phyloP scores from a whole-genome alignment of 2,329 filamentous ascomycete species.

The Colletotrichum neosansevieriae region DNA sequence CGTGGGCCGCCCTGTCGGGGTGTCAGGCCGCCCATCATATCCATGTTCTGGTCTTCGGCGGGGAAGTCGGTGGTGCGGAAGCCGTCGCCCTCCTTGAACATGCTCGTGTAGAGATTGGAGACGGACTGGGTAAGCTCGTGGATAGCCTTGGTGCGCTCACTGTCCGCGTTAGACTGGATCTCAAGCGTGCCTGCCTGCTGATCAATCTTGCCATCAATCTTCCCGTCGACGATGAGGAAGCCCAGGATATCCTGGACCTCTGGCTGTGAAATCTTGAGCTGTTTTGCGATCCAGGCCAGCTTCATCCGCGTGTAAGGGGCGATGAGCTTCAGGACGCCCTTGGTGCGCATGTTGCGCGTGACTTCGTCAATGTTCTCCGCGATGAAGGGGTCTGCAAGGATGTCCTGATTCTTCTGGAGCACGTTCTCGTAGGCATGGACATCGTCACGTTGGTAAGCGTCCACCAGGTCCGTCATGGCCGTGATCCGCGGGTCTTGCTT shows the following conservation, averaged over 20 bases:
- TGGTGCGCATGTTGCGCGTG: slow-evolving; percentile 97
- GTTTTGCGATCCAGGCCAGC: slow-evolving; percentile 85
- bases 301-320: slow-evolving; percentile 95
- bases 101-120: slow-evolving; percentile 73
- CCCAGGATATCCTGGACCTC: slow-evolving; percentile 97
- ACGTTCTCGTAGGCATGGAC: slow-evolving; percentile 92
- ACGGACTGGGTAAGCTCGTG: slow-evolving; percentile 79
- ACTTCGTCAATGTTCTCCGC: slow-evolving; percentile 99
- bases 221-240: slow-evolving; percentile 91
- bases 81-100: slow-evolving; percentile 84
- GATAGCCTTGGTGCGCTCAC: slow-evolving; percentile 79
- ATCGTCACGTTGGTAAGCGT: slow-evolving; percentile 95
- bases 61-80: slow-evolving; percentile 57
- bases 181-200: slow-evolving; percentile 87
- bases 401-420: slow-evolving; percentile 86
- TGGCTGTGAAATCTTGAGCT: slow-evolving; percentile 84
- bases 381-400: slow-evolving; percentile 93
- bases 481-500: slow-evolving; percentile 94
- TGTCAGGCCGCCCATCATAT: slow-evolving; percentile 43
- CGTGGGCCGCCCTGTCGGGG: slow-evolving; percentile 39
- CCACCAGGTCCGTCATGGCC: slow-evolving; percentile 96
- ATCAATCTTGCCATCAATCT: slow-evolving; percentile 89
- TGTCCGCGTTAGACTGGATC: slow-evolving; percentile 80
- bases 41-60: slow-evolving; percentile 47
- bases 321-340: slow-evolving; percentile 92